Evolutionary conservation across 2,329 filamentous ascomycete genomes (phyloP).

Genomic region (Paecilomyces sp.): DNA sequence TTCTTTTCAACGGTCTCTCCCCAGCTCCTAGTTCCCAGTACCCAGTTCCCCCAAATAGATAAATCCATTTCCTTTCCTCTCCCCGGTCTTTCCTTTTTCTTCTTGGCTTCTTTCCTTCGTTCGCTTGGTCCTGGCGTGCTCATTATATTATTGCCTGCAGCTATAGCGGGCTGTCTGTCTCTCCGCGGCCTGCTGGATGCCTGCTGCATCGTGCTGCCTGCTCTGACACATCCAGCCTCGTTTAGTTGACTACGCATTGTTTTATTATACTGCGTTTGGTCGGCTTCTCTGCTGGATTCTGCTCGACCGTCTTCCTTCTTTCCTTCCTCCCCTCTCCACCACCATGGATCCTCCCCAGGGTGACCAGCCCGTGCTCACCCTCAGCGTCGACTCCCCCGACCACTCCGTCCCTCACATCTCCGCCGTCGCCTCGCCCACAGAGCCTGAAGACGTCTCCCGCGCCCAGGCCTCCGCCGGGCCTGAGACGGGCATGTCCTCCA

Average conservation of each 20-base stretch:
- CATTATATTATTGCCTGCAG: background rate
- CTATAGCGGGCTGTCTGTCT: background rate
- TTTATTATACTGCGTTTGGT: background rate
- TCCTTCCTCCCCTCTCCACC: background rate
- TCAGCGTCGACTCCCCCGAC: background rate
- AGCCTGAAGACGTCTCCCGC: background rate
- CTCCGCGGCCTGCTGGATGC: background rate
- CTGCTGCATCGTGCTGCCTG: background rate
- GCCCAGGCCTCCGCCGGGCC: background rate
- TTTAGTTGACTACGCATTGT: background rate
- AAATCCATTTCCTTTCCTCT: too few species aligned
- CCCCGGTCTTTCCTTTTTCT: too few species aligned
- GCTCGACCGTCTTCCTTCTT: conserved; percentile 2
- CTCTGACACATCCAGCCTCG: background rate
- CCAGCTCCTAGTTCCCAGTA: too few species aligned
- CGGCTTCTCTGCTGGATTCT: conserved; percentile 3
- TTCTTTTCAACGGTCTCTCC: too few species aligned
- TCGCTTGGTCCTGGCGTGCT: background rate
- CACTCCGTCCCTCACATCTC: background rate
- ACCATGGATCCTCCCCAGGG: background rate
- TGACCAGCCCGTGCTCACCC: background rate
- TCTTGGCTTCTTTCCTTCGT: too few species aligned
- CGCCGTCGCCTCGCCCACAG: background rate
- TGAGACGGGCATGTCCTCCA: background rate
- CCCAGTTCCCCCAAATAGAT: too few species aligned